A percentile compares a stretch with the other conserved stretches of the same genome.
phyloP scores from a whole-genome alignment of 768 basidiomycete species.

The Pisolithus tinctorius region DNA sequence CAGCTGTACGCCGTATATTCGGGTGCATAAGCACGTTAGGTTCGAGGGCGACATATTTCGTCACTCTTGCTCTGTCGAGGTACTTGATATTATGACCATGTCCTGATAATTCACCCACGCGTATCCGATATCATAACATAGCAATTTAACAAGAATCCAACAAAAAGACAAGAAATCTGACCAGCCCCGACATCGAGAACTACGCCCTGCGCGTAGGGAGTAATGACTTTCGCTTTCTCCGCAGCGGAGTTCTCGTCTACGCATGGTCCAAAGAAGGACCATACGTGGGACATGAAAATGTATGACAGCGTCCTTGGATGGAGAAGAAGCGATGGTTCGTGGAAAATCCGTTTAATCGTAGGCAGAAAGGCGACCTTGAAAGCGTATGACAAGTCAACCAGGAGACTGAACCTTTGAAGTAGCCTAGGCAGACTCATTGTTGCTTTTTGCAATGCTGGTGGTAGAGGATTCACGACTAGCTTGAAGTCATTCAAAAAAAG shows the following conservation, averaged over 20 bases:
- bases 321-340: constrained; percentile 33
- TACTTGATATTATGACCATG: constrained; percentile 63
- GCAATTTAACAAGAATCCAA: too few species aligned
- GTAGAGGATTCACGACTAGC: too few species aligned
- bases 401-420: too few species aligned
- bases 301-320: constrained; percentile 40
- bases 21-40: constrained; percentile 63
- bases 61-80: constrained; percentile 47
- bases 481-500: too few species aligned
- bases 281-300: constrained; percentile 54
- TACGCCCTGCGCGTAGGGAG: constrained; percentile 43
- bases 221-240: constrained; percentile 7
- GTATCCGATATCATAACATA: background rate
- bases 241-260: constrained; percentile 27
- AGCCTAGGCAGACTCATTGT: too few species aligned
- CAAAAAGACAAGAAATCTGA: constrained; percentile 17
- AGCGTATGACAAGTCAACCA: too few species aligned
- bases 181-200: constrained; percentile 69
- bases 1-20: constrained; percentile 43
- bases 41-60: constrained; percentile 65
- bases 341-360: constrained; percentile 26
- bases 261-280: constrained; percentile 42
- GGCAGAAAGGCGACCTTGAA: too few species aligned
- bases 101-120: background rate
- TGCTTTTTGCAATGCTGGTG: too few species aligned